Evolutionary conservation across 2,329 filamentous ascomycete genomes (phyloP), one percentile per base, ranked within the genome.

Genomic region (Dissoconium aciculare): DNA sequence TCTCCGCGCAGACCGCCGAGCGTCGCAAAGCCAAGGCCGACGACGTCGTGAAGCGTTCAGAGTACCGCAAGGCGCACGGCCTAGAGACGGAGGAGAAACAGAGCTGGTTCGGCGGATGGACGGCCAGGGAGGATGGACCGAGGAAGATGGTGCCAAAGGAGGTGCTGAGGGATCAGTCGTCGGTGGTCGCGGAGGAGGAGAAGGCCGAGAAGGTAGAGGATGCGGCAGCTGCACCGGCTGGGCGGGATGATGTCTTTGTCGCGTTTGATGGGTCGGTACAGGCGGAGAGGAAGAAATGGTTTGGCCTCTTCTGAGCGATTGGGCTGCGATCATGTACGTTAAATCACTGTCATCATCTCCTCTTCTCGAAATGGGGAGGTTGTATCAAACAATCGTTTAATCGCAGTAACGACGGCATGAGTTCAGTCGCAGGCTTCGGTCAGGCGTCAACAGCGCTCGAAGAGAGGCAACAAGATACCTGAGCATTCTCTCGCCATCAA

Each of bases 1-100:
- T 71, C 41, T 76, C 74, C 16, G 63, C 69, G 40, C 60, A 74
- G 49, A 78, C 78, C 15, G 64, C 68, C 31, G 80, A 85, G 56
- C 73, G 74, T 59, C 70, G 85, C 33, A 70, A 72, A 47, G 68
- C 68, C 49, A 74, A 74, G 43, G 66, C 83, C 33, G 83, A 93
- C 43, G 89, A 98, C 59, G 77, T 89, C 15, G 70, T 77, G 54
- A 93, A 94, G 71, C 69, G 87, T 47, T 71, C 71, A 38, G 74
- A 80, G 55, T 98, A 83, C 58, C 74, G 85, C 47, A 76, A 82
- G 57, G 82, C 78, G 37, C 83, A 93, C 62, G 84, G 83, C 6
- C 55, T 92, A 49, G 19, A 23, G 8, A 77, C 84, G 53, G 62
- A 68, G 44, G 64, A 37, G 9, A 67, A 35, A 11, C 44, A 46